Conservation (phyloP, 257 asterid genomes). For the Oldenlandia corymbosa region DNA sequence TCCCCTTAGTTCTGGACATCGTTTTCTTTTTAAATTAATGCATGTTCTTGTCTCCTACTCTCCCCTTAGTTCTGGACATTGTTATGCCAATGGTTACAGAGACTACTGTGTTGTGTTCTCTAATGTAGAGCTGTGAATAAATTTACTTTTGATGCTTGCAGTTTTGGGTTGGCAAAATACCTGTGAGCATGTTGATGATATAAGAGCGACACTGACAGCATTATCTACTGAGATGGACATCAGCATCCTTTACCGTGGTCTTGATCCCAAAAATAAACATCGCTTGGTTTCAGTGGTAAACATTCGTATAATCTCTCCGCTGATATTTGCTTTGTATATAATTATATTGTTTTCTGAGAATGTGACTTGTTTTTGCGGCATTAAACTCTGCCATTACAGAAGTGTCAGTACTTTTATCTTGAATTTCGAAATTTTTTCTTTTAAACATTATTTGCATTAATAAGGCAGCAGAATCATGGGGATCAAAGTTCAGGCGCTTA, state of each 20-base stretch:
- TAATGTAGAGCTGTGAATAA: slow-evolving; percentile 7
- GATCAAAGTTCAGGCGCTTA: too few species aligned
- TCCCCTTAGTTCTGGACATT: neutral
- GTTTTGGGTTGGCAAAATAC: slow-evolving; percentile 97
- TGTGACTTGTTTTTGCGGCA: too few species aligned
- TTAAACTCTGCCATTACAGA: too few species aligned
- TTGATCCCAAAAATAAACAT: slow-evolving; percentile 71
- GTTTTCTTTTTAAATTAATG: too few species aligned
- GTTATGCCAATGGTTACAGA: neutral
- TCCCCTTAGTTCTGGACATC: too few species aligned
- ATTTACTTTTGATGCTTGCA: slow-evolving; percentile 25
- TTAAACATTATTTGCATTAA: neutral
- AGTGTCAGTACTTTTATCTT: too few species aligned
- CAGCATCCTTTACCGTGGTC: slow-evolving; percentile 81
- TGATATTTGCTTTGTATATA: neutral
- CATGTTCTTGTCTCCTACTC: neutral
- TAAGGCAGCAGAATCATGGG: neutral
- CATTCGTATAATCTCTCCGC: slow-evolving; percentile 8
- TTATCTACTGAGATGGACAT: slow-evolving; percentile 82
- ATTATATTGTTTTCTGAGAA: neutral
- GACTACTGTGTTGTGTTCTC: neutral
- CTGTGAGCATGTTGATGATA: slow-evolving; percentile 71
- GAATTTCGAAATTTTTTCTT: neutral
- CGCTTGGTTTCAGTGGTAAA: slow-evolving; percentile 89
- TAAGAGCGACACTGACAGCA: slow-evolving; percentile 64